Conservation (phyloP, 352 stramenopile genomes). For the Pythium folliculosum region DNA sequence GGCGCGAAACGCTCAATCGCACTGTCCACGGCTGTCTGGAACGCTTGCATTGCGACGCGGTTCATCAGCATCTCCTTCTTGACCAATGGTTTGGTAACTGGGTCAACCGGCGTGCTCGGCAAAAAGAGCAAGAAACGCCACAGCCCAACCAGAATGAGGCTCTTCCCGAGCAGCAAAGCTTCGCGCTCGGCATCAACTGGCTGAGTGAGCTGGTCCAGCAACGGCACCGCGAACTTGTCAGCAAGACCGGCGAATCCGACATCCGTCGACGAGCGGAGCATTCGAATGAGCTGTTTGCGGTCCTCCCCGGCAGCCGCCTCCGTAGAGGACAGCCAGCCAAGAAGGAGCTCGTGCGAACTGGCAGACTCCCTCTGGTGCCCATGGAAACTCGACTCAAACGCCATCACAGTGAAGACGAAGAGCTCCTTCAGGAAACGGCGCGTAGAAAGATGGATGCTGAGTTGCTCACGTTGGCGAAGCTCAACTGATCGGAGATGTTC, state of each 20-base stretch:
- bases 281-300: conserved; percentile 19
- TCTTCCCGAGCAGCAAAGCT: conserved; percentile 50
- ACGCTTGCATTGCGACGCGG: conserved; percentile 73
- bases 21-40: conserved; percentile 59
- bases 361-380: not conserved
- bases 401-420: conserved; percentile 28
- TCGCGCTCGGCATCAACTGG: not conserved
- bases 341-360: conserved; percentile 2
- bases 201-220: conserved; percentile 12
- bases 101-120: conserved; percentile 95
- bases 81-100: conserved; percentile 91
- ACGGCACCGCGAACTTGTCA: conserved; percentile 17
- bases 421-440: conserved; percentile 18
- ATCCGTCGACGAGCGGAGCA: conserved; percentile 26
- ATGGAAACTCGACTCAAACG: conserved; percentile 24
- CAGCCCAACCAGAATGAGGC: conserved; percentile 91
- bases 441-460: conserved; percentile 2
- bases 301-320: conserved; percentile 8
- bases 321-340: conserved; percentile 12
- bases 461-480: not conserved
- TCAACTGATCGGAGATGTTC: conserved; percentile 25
- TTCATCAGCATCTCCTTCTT: conserved; percentile 93
- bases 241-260: conserved; percentile 15
- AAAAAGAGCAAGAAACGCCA: conserved; percentile 93
- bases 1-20: conserved; percentile 62